Evolutionary conservation across 768 basidiomycete species (phyloP).

Genomic region (Amyloporia xantha): DNA sequence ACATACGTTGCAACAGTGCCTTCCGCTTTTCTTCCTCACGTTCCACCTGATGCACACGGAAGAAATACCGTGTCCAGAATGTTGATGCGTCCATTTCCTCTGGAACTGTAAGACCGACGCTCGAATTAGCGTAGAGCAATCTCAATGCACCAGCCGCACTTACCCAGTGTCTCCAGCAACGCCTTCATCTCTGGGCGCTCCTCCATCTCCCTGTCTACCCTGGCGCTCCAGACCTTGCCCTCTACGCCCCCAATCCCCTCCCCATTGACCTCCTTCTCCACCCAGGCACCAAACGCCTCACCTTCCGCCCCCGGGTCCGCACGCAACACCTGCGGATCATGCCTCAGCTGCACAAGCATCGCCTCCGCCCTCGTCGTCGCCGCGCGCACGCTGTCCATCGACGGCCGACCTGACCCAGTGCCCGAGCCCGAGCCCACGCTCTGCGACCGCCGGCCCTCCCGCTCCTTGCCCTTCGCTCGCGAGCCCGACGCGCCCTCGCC

Average conservation of each 20-base stretch:
- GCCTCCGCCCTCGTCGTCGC: constrained; percentile 74
- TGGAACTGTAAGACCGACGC: constrained; percentile 48
- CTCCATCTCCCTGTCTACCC: constrained; percentile 40
- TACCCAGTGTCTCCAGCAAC: constrained; percentile 57
- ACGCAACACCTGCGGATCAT: constrained; percentile 68
- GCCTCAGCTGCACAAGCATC: constrained; percentile 63
- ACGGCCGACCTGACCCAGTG: constrained; percentile 21
- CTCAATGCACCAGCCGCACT: constrained; percentile 8
- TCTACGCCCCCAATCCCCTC: constrained; percentile 48
- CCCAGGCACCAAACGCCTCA: constrained; percentile 54
- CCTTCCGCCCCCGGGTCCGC: constrained; percentile 62
- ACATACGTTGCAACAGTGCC: constrained; percentile 63
- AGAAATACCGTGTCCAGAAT: constrained; percentile 91
- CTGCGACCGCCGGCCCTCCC: constrained; percentile 25
- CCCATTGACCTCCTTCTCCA: constrained; percentile 41
- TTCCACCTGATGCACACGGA: constrained; percentile 76
- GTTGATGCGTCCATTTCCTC: constrained; percentile 49
- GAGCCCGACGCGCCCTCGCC: constrained; percentile 23
- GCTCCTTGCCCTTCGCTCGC: constrained; percentile 32
- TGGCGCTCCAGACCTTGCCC: constrained; percentile 49
- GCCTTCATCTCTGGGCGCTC: constrained; percentile 45
- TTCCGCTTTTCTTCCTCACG: constrained; percentile 75
- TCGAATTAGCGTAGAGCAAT: not conserved
- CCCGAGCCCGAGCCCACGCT: constrained; percentile 18
- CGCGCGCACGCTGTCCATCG: constrained; percentile 40